These are phyloP conservation scores for Globisporangium perplexum DNA, from an alignment of 352 stramenopile species.

Conservation along the genomic window DNA sequence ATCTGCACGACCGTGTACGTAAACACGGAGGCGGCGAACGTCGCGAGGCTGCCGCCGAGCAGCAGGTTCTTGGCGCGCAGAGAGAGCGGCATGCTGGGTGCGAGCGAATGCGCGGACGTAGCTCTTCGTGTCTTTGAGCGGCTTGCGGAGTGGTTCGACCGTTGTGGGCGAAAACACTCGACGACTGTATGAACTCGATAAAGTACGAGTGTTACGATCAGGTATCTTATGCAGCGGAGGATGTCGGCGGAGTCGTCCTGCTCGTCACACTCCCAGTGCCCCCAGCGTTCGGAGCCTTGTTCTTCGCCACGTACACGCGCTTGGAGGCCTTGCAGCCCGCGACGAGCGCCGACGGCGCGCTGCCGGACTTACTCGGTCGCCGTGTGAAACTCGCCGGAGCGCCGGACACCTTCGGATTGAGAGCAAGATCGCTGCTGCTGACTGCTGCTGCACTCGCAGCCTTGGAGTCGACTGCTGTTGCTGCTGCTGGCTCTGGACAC, in stretches of 20 bases:
- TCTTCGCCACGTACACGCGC: conserved; percentile 29
- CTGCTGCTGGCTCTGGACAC: no score
- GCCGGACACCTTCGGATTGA: background rate
- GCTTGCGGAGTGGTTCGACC: background rate
- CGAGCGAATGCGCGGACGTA: background rate
- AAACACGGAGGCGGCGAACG: conserved; percentile 64
- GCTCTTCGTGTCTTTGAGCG: conserved; percentile 13
- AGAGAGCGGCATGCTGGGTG: conserved; percentile 46
- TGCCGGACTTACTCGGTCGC: conserved; percentile 10
- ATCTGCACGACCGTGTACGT: conserved; percentile 78
- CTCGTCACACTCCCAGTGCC: background rate
- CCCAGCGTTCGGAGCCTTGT: background rate
- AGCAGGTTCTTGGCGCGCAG: conserved; percentile 75
- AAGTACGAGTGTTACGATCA: conserved; percentile 5
- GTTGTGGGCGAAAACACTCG: background rate
- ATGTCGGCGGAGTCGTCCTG: no score
- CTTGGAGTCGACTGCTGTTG: background rate
- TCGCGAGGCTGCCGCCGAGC: conserved; percentile 51
- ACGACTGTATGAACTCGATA: conserved; percentile 1
- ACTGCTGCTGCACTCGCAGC: background rate
- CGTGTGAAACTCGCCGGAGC: background rate
- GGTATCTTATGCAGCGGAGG: background rate
- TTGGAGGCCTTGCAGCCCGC: conserved; percentile 14
- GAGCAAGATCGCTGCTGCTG: background rate
- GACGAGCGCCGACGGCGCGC: background rate